A percentile compares a stretch with the other conserved stretches of the same genome.
Evolutionary conservation across 768 basidiomycete genomes (phyloP).

Genomic region (Auriscalpium orientale): DNA sequence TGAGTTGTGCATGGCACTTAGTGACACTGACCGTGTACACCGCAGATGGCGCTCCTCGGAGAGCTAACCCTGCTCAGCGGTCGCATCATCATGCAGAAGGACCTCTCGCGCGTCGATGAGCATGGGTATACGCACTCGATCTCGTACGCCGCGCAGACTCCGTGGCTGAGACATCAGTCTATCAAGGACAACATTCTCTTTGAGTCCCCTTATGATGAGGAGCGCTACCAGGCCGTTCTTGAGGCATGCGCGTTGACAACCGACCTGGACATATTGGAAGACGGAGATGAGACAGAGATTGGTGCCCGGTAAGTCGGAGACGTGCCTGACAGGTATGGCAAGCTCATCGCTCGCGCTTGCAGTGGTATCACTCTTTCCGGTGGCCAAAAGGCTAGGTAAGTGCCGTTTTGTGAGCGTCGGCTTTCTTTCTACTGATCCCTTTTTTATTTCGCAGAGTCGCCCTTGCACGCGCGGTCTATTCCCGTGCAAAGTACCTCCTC

Average conservation of each 20-base stretch:
- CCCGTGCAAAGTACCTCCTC: slow-evolving; percentile 43
- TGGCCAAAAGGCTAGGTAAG: slow-evolving; percentile 73
- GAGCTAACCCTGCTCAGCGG: slow-evolving; percentile 59
- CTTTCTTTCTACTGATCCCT: not conserved
- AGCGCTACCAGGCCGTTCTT: slow-evolving; percentile 68
- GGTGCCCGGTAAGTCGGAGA: slow-evolving; percentile 48
- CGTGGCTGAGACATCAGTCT: slow-evolving; percentile 37
- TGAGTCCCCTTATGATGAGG: slow-evolving; percentile 48
- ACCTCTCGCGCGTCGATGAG: slow-evolving; percentile 49
- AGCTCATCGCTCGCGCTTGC: not conserved
- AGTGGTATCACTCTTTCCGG: slow-evolving; percentile 73
- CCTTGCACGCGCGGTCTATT: slow-evolving; percentile 77
- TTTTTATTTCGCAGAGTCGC: slow-evolving; percentile 50
- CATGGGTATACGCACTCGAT: slow-evolving; percentile 48
- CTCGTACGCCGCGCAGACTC: slow-evolving; percentile 43
- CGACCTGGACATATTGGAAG: slow-evolving; percentile 78
- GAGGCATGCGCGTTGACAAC: slow-evolving; percentile 76
- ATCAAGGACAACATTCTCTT: slow-evolving; percentile 61
- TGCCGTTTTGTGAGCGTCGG: not conserved
- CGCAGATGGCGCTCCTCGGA: slow-evolving; percentile 61
- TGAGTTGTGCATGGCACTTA: too few relatives aligned
- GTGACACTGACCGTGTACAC: not conserved
- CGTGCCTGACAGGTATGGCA: not conserved
- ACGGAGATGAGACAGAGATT: slow-evolving; percentile 83
- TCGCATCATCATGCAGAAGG: slow-evolving; percentile 59